phyloP scores from a whole-genome alignment of 1,284 basidiomycete genomes.

The Schizophyllum amplum region DNA sequence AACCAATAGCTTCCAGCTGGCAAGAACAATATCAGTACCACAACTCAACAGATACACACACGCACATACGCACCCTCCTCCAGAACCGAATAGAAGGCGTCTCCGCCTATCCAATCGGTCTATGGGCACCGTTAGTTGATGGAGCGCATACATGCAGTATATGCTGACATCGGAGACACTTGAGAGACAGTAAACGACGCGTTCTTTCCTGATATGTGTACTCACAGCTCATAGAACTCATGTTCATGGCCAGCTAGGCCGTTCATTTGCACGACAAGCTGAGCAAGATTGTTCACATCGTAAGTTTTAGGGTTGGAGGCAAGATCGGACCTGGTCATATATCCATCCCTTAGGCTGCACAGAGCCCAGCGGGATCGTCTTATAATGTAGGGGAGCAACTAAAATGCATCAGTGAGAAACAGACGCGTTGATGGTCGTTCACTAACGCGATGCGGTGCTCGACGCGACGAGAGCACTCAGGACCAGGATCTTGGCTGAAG shows the following conservation, averaged over 20 bases:
- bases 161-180: background rate
- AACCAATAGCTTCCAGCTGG: constrained; percentile 6
- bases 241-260: constrained; percentile 48
- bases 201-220: too few species aligned
- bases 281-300: background rate
- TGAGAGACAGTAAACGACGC: too few species aligned
- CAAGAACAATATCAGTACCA: background rate
- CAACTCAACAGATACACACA: background rate
- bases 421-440: background rate
- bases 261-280: constrained; percentile 45
- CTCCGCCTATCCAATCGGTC: constrained; percentile 47
- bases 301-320: background rate
- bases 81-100: constrained; percentile 40
- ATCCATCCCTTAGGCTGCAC: constrained; percentile 46
- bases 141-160: background rate
- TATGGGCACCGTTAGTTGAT: constrained; percentile 11
- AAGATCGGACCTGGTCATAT: constrained; percentile 34
- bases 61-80: constrained; percentile 37
- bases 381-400: constrained; percentile 46
- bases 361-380: constrained; percentile 38
- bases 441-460: background rate
- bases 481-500: background rate
- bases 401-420: background rate
- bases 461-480: background rate
- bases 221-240: constrained; percentile 48